Evolutionary conservation across 2,329 filamentous ascomycete genomes (phyloP).

Genomic region (Claviceps fusiformis): DNA sequence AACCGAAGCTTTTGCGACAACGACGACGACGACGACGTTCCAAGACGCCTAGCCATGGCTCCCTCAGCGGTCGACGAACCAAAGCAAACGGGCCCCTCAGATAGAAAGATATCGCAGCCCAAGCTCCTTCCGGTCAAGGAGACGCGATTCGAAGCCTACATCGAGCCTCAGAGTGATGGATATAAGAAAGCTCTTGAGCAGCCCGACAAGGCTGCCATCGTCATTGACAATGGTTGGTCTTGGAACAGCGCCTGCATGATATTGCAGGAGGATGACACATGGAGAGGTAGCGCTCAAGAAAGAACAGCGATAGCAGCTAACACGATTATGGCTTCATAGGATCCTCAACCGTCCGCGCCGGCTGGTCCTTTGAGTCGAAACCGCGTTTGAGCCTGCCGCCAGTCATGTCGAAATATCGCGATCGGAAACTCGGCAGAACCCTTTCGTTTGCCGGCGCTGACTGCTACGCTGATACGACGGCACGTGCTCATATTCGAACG

Average conservation of each 20-base stretch:
- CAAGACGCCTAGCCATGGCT: slow-evolving; percentile 27
- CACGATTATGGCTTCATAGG: slow-evolving; percentile 35
- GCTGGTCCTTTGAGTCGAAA: slow-evolving; percentile 84
- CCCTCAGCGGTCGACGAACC: slow-evolving; percentile 38
- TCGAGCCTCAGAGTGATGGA: slow-evolving; percentile 47
- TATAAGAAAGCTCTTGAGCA: slow-evolving; percentile 53
- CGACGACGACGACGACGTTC: not conserved
- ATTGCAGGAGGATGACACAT: not conserved
- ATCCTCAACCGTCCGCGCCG: slow-evolving; percentile 76
- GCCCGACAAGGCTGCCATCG: slow-evolving; percentile 58
- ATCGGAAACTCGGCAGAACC: slow-evolving; percentile 82
- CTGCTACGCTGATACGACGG: slow-evolving; percentile 88
- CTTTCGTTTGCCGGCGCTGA: slow-evolving; percentile 88
- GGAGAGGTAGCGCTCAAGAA: not conserved
- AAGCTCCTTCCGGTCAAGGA: slow-evolving; percentile 49
- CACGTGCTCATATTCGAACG: slow-evolving; percentile 76
- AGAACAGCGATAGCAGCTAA: not conserved
- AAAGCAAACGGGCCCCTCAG: slow-evolving; percentile 20
- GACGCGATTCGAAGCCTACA: slow-evolving; percentile 43
- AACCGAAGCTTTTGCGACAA: slow-evolving; percentile 4
- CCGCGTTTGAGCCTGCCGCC: slow-evolving; percentile 73
- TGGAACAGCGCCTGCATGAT: slow-evolving; percentile 8
- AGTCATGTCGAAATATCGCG: slow-evolving; percentile 88
- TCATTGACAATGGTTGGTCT: slow-evolving; percentile 85
- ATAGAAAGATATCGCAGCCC: slow-evolving; percentile 36